phyloP scores from a whole-genome alignment of 169 alveolate genomes.

The Plasmodium reichenowi region DNA sequence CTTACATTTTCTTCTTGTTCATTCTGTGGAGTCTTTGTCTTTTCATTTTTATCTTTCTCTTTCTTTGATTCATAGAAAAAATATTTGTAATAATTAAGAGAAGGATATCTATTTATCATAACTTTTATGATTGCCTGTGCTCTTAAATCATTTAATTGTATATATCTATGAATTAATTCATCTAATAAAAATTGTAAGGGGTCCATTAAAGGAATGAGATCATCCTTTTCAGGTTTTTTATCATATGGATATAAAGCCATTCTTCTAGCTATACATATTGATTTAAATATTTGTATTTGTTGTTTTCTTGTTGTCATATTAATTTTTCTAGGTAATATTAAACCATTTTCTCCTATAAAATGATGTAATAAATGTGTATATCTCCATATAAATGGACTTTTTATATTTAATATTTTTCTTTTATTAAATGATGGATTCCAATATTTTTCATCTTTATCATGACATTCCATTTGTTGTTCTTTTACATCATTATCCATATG shows the following conservation, averaged over 20 bases:
- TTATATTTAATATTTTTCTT: conserved; percentile 81
- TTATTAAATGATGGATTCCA: conserved; percentile 87
- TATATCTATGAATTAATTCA: conserved; percentile 85
- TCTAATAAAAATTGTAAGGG: conserved; percentile 87
- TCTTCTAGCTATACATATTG: conserved; percentile 86
- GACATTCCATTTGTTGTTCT: conserved; percentile 61
- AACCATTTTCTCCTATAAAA: conserved; percentile 88
- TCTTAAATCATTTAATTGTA: conserved; percentile 80
- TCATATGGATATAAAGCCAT: conserved; percentile 90
- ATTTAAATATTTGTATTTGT: conserved; percentile 87
- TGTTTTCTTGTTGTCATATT: conserved; percentile 88
- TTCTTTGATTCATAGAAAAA: conserved; percentile 22
- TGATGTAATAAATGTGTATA: conserved; percentile 87
- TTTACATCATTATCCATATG: conserved; percentile 2
- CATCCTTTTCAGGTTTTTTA: conserved; percentile 86
- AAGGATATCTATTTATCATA: conserved; percentile 81
- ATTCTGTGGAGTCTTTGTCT: background rate
- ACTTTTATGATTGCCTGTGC: conserved; percentile 88
- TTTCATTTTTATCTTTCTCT: conserved; percentile 2
- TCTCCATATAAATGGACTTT: conserved; percentile 69
- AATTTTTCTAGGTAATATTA: conserved; percentile 86
- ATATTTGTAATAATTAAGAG: conserved; percentile 81
- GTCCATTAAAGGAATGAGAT: conserved; percentile 87
- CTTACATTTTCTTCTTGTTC: background rate
- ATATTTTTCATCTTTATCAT: conserved; percentile 81